Base-by-base conservation (phyloP, 257 asterid species). In the Hygrophila difformis region DNA sequence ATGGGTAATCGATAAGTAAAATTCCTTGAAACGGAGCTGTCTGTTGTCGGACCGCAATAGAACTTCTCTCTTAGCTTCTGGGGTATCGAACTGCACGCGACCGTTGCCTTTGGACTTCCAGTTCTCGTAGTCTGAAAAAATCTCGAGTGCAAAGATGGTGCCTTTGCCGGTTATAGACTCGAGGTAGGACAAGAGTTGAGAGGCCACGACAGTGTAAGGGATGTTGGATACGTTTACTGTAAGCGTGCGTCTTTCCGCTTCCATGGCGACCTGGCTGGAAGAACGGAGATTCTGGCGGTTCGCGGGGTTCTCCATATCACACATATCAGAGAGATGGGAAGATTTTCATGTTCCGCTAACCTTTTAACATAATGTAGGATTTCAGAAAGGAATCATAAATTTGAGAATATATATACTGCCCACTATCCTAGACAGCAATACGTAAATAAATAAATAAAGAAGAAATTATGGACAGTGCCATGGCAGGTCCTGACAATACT, bases 31-130 rank as follows among this genome's bases (percentile, higher is more conserved):
- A 7, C 55, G 0, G 18, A 84, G 81, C n/a, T 60, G 53, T 5
- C 70, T 53, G 18, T 77, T 62, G 3, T 60, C 48, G n/a, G 85
- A 69, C 4, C 79, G 82, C 5, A 73, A 55, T 12, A 84, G 48
- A 24, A 91, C 69, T 19, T 59, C 49, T 39, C 17, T 12, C 39
- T 75, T 89, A 21, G 72, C 50, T 19, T 73, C 60, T 19, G 63
- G 62, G 51, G 31, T 61, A 46, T 85, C 87, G 71, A 89, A 82
- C 49, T 89, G 97, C 12, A 79, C 80, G 12, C 81, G 77, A 35
- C 97, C 97, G 51, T 71, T 77, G 60, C 96, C 93, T 70, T 77
- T 75, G 31, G 94, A 86, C 55, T 75, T 85, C 97, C 97, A 89
- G 59, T 82, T 78, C 20, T 54, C 60, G 71, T 61, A 87, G 47